Conservation (phyloP, 352 stramenopile species). For the Globisporangium radiosum region DNA sequence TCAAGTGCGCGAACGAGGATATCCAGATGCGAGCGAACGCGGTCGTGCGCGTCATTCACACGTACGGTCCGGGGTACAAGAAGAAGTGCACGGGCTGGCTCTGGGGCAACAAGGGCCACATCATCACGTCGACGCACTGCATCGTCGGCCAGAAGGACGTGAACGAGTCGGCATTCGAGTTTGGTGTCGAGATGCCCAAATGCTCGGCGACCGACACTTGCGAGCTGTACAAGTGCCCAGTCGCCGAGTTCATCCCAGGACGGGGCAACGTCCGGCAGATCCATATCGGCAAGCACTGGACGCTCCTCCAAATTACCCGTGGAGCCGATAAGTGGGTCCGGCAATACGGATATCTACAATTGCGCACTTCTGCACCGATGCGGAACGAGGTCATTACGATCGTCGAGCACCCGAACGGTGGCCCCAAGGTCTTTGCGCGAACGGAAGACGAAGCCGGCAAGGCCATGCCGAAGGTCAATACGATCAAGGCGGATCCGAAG, state of each 20-base stretch:
- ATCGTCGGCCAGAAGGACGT: constrained; percentile 27
- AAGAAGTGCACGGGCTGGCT: constrained; percentile 17
- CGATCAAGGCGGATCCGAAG: neutral
- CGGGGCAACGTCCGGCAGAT: neutral
- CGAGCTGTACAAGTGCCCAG: neutral
- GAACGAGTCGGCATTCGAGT: constrained; percentile 49
- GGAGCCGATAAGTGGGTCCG: neutral
- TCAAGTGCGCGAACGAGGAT: neutral
- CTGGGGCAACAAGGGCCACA: constrained; percentile 24
- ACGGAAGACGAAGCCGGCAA: neutral
- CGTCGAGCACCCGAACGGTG: neutral
- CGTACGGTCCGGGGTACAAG: neutral
- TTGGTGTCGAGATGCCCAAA: constrained; percentile 30
- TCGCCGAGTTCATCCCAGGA: neutral
- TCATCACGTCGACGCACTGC: constrained; percentile 33
- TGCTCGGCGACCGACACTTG: neutral
- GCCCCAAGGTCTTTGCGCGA: neutral
- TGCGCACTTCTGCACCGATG: neutral
- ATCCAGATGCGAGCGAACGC: neutral
- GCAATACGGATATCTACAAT: neutral
- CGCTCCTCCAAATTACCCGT: neutral
- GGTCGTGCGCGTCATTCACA: neutral
- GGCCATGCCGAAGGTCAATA: neutral
- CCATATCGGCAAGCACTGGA: neutral
- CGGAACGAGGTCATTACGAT: neutral